phyloP scores from a whole-genome alignment of 1,284 basidiomycete genomes.

The Athelia sp. region DNA sequence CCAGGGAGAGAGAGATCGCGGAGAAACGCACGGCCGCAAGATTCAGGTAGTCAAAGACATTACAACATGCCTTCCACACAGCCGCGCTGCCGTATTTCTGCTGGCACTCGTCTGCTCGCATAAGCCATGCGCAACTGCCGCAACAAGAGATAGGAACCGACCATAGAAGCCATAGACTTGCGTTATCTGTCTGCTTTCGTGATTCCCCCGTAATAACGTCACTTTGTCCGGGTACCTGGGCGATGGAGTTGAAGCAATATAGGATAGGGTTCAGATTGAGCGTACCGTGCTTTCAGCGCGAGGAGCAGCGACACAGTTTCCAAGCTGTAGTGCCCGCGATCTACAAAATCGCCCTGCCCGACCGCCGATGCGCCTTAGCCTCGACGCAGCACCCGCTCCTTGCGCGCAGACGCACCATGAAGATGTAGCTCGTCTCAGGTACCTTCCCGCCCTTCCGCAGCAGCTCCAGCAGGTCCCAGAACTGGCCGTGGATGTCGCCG shows the following conservation, averaged over 20 bases:
- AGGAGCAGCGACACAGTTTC: conserved; percentile 91
- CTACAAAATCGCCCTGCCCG: conserved; percentile 91
- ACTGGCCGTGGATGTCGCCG: conserved; percentile 94
- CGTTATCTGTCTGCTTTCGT: conserved; percentile 95
- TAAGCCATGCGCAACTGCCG: neutral
- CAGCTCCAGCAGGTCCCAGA: conserved; percentile 93
- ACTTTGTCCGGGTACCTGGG: conserved; percentile 88
- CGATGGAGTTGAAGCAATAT: neutral
- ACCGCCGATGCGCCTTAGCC: conserved; percentile 11
- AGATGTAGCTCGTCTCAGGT: conserved; percentile 92
- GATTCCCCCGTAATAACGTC: conserved; percentile 89
- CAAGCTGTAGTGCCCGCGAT: conserved; percentile 94
- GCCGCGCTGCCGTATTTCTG: conserved; percentile 93
- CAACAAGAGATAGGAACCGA: conserved; percentile 28
- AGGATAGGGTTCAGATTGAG: neutral
- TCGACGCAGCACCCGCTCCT: conserved; percentile 13
- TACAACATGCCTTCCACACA: conserved; percentile 95
- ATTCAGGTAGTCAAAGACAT: conserved; percentile 92
- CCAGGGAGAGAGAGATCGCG: neutral
- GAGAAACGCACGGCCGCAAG: conserved; percentile 74
- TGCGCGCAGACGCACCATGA: conserved; percentile 84
- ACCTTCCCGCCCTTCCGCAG: conserved; percentile 85
- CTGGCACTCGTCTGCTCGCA: conserved; percentile 81
- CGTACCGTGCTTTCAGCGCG: conserved; percentile 86
- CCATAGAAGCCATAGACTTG: conserved; percentile 99